A percentile compares a stretch with the other conserved stretches of the same genome.
phyloP scores from a whole-genome alignment of 2,329 filamentous ascomycete species.

The Fusarium falciforme region DNA sequence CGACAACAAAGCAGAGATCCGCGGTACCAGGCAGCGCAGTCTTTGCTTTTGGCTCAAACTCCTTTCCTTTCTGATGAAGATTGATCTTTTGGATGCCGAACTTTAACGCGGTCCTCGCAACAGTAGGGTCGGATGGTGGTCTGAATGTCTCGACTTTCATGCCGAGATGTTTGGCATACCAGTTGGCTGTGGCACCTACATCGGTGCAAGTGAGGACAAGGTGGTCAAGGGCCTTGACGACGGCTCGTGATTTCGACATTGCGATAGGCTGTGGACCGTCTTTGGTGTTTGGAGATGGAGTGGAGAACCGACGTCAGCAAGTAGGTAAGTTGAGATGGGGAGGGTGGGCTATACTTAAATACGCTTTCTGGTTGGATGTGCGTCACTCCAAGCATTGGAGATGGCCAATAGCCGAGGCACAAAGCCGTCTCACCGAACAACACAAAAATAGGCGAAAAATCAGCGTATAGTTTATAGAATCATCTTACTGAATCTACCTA shows the following conservation, averaged over 20 bases:
- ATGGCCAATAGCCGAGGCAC: neutral
- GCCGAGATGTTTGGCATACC: slow-evolving; percentile 67
- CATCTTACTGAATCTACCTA: neutral
- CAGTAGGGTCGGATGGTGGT: slow-evolving; percentile 50
- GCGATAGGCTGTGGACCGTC: rapidly evolving
- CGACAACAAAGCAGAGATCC: slow-evolving; percentile 69
- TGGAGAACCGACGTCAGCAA: neutral
- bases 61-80: slow-evolving; percentile 66
- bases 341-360: neutral
- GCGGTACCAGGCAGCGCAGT: slow-evolving; percentile 66
- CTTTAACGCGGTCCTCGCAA: slow-evolving; percentile 60
- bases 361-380: neutral
- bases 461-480: neutral
- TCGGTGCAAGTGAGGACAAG: slow-evolving; percentile 68
- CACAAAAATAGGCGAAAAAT: neutral
- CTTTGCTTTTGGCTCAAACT: slow-evolving; percentile 70
- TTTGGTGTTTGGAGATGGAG: neutral
- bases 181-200: slow-evolving; percentile 61
- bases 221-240: slow-evolving; percentile 66
- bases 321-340: neutral
- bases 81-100: slow-evolving; percentile 73
- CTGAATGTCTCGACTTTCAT: slow-evolving; percentile 67
- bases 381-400: neutral
- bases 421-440: neutral
- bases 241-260: slow-evolving; percentile 35